Percentiles rank a stretch among this genome's conserved stretches.
These are phyloP conservation scores for Wallacemonas sp. DNA, from an alignment of 208 protist genomes.

Conservation along the genomic window DNA sequence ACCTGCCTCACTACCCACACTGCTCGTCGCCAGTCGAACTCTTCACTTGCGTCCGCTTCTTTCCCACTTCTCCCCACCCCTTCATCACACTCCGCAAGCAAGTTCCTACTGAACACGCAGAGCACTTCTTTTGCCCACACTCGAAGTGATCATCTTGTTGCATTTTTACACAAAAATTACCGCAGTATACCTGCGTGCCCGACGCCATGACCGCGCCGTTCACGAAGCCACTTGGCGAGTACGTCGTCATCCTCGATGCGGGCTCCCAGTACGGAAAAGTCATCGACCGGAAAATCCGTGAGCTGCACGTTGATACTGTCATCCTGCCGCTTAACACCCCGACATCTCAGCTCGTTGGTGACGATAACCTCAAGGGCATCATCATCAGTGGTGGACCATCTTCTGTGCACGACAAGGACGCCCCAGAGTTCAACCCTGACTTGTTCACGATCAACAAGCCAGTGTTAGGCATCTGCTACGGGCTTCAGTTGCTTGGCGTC, in stretches of 20 bases:
- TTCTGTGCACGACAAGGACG: constrained; percentile 85
- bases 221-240: constrained; percentile 34
- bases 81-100: constrained; percentile 4
- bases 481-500: constrained; percentile 94
- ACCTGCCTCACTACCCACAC: too few species aligned
- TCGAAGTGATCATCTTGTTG: too few species aligned
- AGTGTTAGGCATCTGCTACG: constrained; percentile 98
- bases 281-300: constrained; percentile 95
- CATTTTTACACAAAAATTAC: neutral
- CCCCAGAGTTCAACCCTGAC: constrained; percentile 73
- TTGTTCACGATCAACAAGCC: constrained; percentile 88
- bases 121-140: too few species aligned
- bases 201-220: neutral
- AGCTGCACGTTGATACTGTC: constrained; percentile 91
- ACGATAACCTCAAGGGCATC: constrained; percentile 80
- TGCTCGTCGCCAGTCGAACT: too few species aligned
- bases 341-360: constrained; percentile 31
- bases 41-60: too few species aligned
- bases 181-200: neutral
- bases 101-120: too few species aligned
- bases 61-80: neutral
- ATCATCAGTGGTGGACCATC: constrained; percentile 96
- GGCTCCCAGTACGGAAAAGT: constrained; percentile 97
- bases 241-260: constrained; percentile 94
- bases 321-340: constrained; percentile 88